These are phyloP conservation scores for Centaurea solstitialis DNA, from an alignment of 129 eudicot species.

Conservation along the genomic window DNA sequence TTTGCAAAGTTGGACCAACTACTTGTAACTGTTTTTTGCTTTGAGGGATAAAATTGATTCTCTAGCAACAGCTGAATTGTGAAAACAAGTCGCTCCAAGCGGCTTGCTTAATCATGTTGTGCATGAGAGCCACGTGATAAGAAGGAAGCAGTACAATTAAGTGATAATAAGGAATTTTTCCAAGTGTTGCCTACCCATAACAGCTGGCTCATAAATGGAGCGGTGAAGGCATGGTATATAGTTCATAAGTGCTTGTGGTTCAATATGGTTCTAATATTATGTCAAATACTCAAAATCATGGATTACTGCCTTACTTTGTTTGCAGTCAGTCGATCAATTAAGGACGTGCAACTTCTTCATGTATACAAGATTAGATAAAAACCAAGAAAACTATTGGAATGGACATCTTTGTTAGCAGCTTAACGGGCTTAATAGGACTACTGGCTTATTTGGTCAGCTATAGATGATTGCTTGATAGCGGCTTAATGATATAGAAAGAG, in stretches of 20 bases:
- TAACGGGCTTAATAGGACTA: too few species aligned
- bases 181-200: not conserved
- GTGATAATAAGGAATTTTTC: not conserved
- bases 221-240: not conserved
- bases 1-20: too few species aligned
- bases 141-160: not conserved
- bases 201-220: not conserved
- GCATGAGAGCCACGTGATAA: not conserved
- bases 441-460: too few species aligned
- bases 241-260: not conserved
- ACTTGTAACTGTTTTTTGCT: too few species aligned
- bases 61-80: too few species aligned
- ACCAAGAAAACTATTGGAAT: not conserved
- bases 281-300: not conserved
- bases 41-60: too few species aligned
- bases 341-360: not conserved
- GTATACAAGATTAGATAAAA: not conserved
- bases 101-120: not conserved
- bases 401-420: too few species aligned
- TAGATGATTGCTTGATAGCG: too few species aligned
- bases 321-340: not conserved
- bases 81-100: too few species aligned
- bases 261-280: not conserved
- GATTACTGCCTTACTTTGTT: not conserved
- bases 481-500: too few species aligned